These are phyloP conservation scores for Phytophthora sp. DNA, from an alignment of 352 stramenopile species.

Conservation along the genomic window DNA sequence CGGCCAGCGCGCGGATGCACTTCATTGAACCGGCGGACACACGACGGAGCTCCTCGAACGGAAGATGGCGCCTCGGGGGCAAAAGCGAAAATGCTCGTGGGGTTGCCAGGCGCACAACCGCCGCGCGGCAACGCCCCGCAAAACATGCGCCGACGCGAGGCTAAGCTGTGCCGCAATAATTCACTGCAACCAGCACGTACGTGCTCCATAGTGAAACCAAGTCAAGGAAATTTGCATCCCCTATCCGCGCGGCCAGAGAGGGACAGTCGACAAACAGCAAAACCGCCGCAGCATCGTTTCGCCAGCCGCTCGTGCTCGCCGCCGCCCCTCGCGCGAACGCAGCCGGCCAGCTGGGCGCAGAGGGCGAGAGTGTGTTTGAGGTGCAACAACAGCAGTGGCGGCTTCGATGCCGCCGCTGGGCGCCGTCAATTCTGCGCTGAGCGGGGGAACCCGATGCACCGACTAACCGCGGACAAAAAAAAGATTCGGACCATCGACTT, in stretches of 20 bases:
- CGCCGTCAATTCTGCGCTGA: neutral
- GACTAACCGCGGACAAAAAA: conserved; percentile 5
- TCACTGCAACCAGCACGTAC: conserved; percentile 7
- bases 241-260: conserved; percentile 13
- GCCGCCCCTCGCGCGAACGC: neutral
- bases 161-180: conserved; percentile 8
- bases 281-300: conserved; percentile 9
- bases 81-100: conserved; percentile 35
- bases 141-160: neutral
- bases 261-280: conserved; percentile 18
- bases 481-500: conserved; percentile 12
- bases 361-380: no score
- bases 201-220: conserved; percentile 23
- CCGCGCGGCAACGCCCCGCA: conserved; percentile 19
- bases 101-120: conserved; percentile 17
- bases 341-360: neutral
- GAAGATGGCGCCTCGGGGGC: conserved; percentile 4
- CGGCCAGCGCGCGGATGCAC: conserved; percentile 37
- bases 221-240: conserved; percentile 25
- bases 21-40: conserved; percentile 41
- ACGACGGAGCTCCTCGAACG: conserved; percentile 3
- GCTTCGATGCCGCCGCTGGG: neutral
- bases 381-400: conserved; percentile 2
- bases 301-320: neutral
- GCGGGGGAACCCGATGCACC: neutral